Conservation (phyloP, 768 basidiomycete genomes). For the Psilocybe sp. region DNA sequence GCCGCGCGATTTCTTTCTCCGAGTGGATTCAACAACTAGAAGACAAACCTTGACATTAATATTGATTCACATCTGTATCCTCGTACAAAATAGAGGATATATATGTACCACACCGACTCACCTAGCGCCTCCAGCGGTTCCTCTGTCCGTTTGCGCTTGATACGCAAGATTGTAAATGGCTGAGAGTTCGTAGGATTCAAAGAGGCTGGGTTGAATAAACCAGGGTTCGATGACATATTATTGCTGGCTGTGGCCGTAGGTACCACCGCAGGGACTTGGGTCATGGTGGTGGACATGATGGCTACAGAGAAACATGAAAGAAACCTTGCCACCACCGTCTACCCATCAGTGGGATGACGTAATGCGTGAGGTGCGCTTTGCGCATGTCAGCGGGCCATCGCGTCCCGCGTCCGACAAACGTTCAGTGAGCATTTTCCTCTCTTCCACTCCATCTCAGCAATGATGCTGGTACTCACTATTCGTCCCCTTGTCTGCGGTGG, state of each 20-base stretch:
- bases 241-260: neutral
- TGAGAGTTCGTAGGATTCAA: constrained; percentile 13
- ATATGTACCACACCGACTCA: constrained; percentile 28
- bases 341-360: too few species aligned
- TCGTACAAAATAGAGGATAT: too few species aligned
- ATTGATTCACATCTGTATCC: too few species aligned
- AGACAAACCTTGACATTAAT: constrained; percentile 6
- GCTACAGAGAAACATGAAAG: too few species aligned
- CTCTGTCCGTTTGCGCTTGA: constrained; percentile 80
- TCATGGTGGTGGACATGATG: constrained; percentile 7
- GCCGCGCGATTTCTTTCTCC: constrained; percentile 60
- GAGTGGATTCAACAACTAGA: constrained; percentile 61
- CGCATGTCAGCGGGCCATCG: too few species aligned
- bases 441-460: too few species aligned
- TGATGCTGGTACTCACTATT: too few species aligned
- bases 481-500: too few species aligned
- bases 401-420: too few species aligned
- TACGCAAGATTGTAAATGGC: constrained; percentile 70
- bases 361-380: too few species aligned
- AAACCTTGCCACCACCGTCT: too few species aligned
- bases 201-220: neutral
- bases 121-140: constrained; percentile 82
- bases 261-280: neutral
- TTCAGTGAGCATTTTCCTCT: too few species aligned
- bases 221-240: neutral